Percentiles rank a stretch among this genome's conserved stretches.
Conservation (phyloP, 805 yeast genomes). For the Candida suzukii region DNA sequence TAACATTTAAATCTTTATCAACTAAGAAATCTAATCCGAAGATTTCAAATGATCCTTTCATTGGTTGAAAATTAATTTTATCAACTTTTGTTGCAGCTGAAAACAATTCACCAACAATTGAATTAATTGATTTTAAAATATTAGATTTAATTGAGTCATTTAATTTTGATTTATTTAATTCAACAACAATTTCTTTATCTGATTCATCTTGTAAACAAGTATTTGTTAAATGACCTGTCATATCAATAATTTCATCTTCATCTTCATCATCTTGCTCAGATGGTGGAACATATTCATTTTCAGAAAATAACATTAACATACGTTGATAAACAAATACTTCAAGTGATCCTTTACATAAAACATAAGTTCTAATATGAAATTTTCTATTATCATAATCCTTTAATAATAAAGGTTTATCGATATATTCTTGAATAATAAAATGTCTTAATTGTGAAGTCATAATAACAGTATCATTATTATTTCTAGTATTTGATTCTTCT, state of each 20-base stretch:
- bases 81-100: constrained; percentile 78
- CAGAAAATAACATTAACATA: constrained; percentile 79
- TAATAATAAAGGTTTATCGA: constrained; percentile 60
- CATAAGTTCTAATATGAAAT: constrained; percentile 85
- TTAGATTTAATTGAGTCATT: constrained; percentile 25
- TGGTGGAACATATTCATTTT: constrained; percentile 36
- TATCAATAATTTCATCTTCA: constrained; percentile 26
- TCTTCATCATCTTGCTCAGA: constrained; percentile 23
- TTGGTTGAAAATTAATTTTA: constrained; percentile 76
- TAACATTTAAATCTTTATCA: constrained; percentile 44
- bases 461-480: constrained; percentile 45
- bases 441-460: constrained; percentile 85
- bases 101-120: constrained; percentile 62
- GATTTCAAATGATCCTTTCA: constrained; percentile 75
- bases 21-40: constrained; percentile 88
- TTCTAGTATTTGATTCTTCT: constrained; percentile 8
- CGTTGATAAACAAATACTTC: constrained; percentile 73
- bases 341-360: constrained; percentile 66
- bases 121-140: constrained; percentile 51
- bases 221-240: constrained; percentile 83
- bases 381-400: constrained; percentile 56
- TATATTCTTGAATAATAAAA: constrained; percentile 82
- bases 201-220: constrained; percentile 70
- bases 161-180: constrained; percentile 48
- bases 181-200: constrained; percentile 42